A percentile compares a stretch with the other conserved stretches of the same genome.
Conservation (phyloP, 2,329 filamentous ascomycete genomes). For the Claviceps spartinae region DNA sequence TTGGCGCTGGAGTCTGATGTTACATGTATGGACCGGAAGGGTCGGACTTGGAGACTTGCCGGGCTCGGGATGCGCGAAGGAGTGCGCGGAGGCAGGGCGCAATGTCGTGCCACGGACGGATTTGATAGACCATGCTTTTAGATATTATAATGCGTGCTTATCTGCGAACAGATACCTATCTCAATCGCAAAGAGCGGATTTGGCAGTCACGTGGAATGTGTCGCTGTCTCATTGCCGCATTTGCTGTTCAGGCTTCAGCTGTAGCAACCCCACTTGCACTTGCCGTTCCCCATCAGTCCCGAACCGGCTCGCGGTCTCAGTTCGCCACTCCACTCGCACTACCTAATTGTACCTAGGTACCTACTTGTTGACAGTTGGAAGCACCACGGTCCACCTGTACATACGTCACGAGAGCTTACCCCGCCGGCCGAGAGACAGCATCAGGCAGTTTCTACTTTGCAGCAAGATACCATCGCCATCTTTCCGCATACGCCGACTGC, state of each 20-base stretch:
- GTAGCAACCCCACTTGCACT: too few relatives aligned
- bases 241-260: too few relatives aligned
- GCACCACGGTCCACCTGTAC: too few relatives aligned
- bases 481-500: background rate
- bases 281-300: too few relatives aligned
- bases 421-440: background rate
- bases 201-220: background rate
- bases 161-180: too few relatives aligned
- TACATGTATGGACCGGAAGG: too few relatives aligned
- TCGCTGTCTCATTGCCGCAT: background rate
- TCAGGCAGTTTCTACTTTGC: background rate
- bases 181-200: background rate
- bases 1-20: background rate
- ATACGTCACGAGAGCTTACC: background rate
- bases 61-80: background rate
- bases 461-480: background rate
- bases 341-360: too few relatives aligned
- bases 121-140: background rate
- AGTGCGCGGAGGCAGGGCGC: background rate
- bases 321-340: too few relatives aligned
- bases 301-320: too few relatives aligned
- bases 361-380: too few relatives aligned
- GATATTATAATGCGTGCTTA: background rate
- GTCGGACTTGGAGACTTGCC: too few relatives aligned
- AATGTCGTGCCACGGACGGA: background rate